Evolutionary conservation across 108 stramenopile genomes (phyloP), one percentile per base, ranked within the genome.

Genomic region (Cylindrotheca closterium): DNA sequence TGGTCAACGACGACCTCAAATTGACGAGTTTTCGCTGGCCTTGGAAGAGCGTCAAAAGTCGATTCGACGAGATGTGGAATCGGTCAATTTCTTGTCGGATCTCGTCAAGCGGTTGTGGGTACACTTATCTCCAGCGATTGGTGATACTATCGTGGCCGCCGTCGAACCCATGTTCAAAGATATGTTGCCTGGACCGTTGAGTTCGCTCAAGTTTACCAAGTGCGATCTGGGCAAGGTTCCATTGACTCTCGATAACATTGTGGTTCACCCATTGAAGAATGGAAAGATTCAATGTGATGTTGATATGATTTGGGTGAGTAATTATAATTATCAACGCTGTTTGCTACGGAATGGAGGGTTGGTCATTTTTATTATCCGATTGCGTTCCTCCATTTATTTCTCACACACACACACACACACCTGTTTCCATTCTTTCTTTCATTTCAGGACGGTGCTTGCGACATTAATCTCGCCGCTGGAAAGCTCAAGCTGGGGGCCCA

Each of bases 141-240:
- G 67, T 2, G 68, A 73, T 2, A 56, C 60, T 23, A 79, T 85
- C 60, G 74, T 79, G 22, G 76, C 77, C 8, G 52, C 78, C 2
- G 55, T 83, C 21, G 82, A 81, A 67, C 87, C 87, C 4, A 74
- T 63, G 31, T 77, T 89, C 37, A 24, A 61, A 1, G 75, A 81
- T 42, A 55, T 32, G 7, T 18, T 83, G 55, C 70, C 79, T 8
- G 73, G 72, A 15, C 79, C 79, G 1, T 65, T 88, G 72, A 58
- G 51, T 4, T 69, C 63, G 1, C 47, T 79, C 17, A 78, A 68
- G n/a, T 83, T 89, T 51, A 73, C 79, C 37, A 84, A 84, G 37
- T 54, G 85, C 10, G 88, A 89, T 74, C 55, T 89, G 45, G 88
- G 88, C 22, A 17, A 75, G 30, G 73, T 80, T n/a, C 87, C 87